phyloP scores from a whole-genome alignment of 129 eudicot species.

The Flaveria linearis region DNA sequence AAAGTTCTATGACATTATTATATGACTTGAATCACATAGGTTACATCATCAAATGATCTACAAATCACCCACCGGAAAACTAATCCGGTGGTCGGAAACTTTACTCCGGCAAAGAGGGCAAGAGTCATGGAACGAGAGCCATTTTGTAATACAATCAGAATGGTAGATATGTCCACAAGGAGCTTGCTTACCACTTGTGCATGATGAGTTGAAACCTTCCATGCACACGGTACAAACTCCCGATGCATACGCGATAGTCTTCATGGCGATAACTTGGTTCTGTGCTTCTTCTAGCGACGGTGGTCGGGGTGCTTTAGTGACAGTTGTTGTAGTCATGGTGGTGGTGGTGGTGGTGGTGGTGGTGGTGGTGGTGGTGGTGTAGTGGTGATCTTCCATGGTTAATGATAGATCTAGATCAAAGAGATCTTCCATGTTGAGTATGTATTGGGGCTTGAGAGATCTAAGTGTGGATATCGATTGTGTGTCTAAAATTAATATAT shows the following conservation, averaged over 20 bases:
- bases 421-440: slow-evolving; percentile 20
- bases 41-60: background rate
- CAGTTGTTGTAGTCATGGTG: slow-evolving; percentile 12
- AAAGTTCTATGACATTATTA: slow-evolving; percentile 2
- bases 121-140: slow-evolving; percentile 55
- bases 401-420: slow-evolving; percentile 39
- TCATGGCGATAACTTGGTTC: slow-evolving; percentile 28
- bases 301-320: background rate
- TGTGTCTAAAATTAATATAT: background rate
- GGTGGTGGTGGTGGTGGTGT: background rate
- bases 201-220: slow-evolving; percentile 41
- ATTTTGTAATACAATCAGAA: slow-evolving; percentile 44
- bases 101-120: slow-evolving; percentile 67
- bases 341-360: background rate
- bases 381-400: slow-evolving; percentile 35
- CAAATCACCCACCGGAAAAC: slow-evolving; percentile 7
- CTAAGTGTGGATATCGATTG: background rate
- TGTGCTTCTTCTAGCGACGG: slow-evolving; percentile 25
- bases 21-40: slow-evolving; percentile 9
- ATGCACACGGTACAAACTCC: slow-evolving; percentile 44
- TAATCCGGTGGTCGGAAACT: slow-evolving; percentile 33
- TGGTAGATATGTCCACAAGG: slow-evolving; percentile 68
- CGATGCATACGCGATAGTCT: background rate
- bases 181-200: slow-evolving; percentile 30
- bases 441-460: background rate